These are phyloP conservation scores for Citrus trifoliata DNA, from an alignment of 345 rosid genomes.

Conservation along the genomic window DNA sequence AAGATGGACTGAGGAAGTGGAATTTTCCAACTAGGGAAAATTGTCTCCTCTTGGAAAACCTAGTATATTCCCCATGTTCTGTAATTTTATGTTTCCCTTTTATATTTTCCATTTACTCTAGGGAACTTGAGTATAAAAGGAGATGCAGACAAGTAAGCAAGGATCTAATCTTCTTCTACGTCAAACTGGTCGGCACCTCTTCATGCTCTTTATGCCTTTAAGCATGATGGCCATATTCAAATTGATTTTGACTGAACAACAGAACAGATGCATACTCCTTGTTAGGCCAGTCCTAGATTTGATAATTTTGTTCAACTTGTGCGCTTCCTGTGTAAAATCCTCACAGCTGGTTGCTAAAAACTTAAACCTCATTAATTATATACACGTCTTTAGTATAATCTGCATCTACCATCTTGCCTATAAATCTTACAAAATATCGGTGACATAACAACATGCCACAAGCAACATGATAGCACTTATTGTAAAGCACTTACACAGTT, in stretches of 20 bases:
- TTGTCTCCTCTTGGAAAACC: neutral
- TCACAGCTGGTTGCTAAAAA: neutral
- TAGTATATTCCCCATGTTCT: neutral
- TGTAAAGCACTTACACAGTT: neutral
- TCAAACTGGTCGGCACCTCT: neutral
- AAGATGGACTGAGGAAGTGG: no score
- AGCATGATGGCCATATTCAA: neutral
- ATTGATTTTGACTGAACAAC: neutral
- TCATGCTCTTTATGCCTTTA: neutral
- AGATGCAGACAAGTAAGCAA: neutral
- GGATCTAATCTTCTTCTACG: neutral
- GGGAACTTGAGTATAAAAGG: neutral
- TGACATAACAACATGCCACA: neutral
- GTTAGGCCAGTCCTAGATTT: neutral
- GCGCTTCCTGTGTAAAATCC: neutral
- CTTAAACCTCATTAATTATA: neutral
- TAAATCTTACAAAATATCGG: neutral
- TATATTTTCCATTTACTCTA: neutral
- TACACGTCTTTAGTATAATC: neutral
- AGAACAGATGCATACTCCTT: neutral
- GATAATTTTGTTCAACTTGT: neutral
- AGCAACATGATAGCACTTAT: neutral
- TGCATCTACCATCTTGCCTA: neutral
- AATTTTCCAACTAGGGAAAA: no score
- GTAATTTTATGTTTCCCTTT: neutral